Conservation (phyloP, 371 early-diverging fungal genomes). For the Apophysomyces variabilis region DNA sequence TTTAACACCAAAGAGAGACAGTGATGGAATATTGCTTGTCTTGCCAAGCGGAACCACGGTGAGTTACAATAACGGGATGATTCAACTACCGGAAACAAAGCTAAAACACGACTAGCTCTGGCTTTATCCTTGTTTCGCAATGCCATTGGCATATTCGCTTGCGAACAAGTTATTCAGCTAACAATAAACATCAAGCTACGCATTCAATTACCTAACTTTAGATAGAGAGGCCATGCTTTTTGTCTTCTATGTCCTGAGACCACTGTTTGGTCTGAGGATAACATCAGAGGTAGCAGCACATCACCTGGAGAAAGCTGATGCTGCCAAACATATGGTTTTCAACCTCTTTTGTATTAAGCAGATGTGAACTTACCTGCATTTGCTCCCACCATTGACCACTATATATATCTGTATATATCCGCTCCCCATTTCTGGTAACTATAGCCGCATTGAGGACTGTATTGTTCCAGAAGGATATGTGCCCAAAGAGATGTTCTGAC, state of each 20-base stretch:
- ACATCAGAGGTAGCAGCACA: background rate
- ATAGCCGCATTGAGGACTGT: no score
- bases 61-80: no score
- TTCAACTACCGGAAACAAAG: no score
- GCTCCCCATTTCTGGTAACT: no score
- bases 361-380: background rate
- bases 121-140: no score
- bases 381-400: background rate
- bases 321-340: background rate
- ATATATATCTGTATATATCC: background rate
- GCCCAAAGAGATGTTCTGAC: background rate
- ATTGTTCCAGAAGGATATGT: background rate
- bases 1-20: background rate
- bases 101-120: no score
- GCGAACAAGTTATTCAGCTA: background rate
- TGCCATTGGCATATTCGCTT: background rate
- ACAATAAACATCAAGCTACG: background rate
- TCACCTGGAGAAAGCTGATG: background rate
- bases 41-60: no score
- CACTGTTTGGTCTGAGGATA: background rate
- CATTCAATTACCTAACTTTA: background rate
- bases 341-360: background rate
- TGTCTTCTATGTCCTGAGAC: background rate
- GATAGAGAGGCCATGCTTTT: background rate
- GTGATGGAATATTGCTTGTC: no score